Conservation (phyloP, 371 early-diverging fungal genomes). For the Mucor mucedo region DNA sequence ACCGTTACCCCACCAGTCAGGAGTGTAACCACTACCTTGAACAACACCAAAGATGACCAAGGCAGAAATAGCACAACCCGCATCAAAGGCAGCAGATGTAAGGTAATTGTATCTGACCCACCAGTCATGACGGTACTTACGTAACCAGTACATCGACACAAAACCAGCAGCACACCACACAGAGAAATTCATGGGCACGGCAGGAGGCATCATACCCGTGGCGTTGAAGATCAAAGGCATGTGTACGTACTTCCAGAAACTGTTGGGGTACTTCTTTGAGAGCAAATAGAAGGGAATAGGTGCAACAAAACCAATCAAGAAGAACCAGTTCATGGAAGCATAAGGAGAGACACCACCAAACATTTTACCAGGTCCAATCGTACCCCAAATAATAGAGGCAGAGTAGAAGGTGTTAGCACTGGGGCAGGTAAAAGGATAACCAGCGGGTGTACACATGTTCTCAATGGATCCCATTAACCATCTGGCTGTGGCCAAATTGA, state of each 20-base stretch:
- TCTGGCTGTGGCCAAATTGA: slow-evolving; percentile 67
- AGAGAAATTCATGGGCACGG: slow-evolving; percentile 58
- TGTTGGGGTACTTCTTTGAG: slow-evolving; percentile 51
- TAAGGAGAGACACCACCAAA: slow-evolving; percentile 69
- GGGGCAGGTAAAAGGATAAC: slow-evolving; percentile 65
- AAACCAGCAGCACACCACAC: slow-evolving; percentile 71
- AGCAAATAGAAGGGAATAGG: slow-evolving; percentile 65
- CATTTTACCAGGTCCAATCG: slow-evolving; percentile 72
- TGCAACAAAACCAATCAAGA: slow-evolving; percentile 67
- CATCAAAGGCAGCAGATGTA: slow-evolving; percentile 77
- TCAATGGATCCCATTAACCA: slow-evolving; percentile 66
- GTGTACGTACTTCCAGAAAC: slow-evolving; percentile 65
- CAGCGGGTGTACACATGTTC: slow-evolving; percentile 58
- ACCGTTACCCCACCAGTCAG: slow-evolving; percentile 53
- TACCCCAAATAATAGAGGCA: slow-evolving; percentile 78
- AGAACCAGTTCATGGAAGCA: slow-evolving; percentile 57
- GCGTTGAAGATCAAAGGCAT: slow-evolving; percentile 70
- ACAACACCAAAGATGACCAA: slow-evolving; percentile 57
- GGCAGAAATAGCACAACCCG: slow-evolving; percentile 62
- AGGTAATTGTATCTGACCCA: slow-evolving; percentile 77
- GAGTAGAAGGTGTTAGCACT: slow-evolving; percentile 67
- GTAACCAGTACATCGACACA: slow-evolving; percentile 65
- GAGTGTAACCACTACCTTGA: slow-evolving; percentile 25
- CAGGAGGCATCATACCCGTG: slow-evolving; percentile 76
- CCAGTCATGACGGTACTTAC: slow-evolving; percentile 63